Conservation (phyloP, 2,329 filamentous ascomycete species). For the Annulohypoxylon truncatum region DNA sequence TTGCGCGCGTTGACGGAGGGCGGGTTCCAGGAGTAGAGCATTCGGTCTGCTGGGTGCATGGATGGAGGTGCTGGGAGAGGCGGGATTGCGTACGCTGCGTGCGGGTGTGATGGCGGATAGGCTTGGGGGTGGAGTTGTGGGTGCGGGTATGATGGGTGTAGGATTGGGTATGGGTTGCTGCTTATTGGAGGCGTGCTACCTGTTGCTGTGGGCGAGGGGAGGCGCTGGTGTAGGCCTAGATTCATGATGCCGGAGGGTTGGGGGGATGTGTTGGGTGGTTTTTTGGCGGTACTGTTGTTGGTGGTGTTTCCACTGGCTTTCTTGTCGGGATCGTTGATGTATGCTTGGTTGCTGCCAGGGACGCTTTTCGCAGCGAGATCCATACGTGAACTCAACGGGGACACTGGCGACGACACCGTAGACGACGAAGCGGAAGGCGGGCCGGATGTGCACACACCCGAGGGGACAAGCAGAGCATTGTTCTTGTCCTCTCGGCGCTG, state of each 20-base stretch:
- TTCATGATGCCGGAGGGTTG: not conserved
- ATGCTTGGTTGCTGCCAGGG: not conserved
- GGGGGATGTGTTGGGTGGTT: not conserved
- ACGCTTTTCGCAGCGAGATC: slow-evolving; percentile 14
- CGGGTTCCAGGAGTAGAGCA: slow-evolving; percentile 5
- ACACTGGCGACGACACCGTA: not conserved
- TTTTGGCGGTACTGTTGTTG: not conserved
- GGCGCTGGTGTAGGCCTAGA: not conserved
- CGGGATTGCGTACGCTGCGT: not conserved
- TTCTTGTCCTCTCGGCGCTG: not conserved
- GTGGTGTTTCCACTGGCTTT: not conserved
- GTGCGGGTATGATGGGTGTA: not conserved
- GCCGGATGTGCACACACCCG: not conserved
- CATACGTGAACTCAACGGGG: not conserved
- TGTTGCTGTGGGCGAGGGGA: slow-evolving; percentile 8
- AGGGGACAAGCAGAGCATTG: not conserved
- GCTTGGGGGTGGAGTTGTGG: not conserved
- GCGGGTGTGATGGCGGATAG: not conserved
- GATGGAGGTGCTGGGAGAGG: not conserved
- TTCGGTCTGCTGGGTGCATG: slow-evolving; percentile 6
- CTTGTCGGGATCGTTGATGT: not conserved
- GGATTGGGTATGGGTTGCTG: slow-evolving; percentile 9
- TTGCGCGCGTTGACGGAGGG: not conserved
- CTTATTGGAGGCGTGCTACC: slow-evolving; percentile 10
- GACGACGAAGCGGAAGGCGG: slow-evolving; percentile 7